Evolutionary conservation across 148 eudicot species (phyloP).

Genomic region (Vaccinium macrocarpon): DNA sequence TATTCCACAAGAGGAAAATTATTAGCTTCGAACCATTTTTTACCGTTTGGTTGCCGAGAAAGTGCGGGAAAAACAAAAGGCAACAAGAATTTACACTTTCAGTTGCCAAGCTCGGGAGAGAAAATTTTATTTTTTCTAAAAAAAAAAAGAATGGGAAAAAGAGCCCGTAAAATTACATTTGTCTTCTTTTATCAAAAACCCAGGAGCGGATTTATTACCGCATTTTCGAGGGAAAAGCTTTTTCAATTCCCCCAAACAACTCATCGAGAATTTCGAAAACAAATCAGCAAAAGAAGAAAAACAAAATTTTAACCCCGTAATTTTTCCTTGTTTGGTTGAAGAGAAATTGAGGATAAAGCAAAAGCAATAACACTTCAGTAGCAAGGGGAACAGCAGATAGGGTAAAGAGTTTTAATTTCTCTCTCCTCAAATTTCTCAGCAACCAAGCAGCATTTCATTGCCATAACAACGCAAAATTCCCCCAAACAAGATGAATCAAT

Average conservation of each 20-base stretch:
- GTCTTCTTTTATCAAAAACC: conserved; percentile 9
- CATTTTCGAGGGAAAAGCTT: background rate
- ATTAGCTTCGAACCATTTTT: background rate
- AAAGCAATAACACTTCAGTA: background rate
- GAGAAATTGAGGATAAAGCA: too few relatives aligned
- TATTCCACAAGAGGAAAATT: background rate
- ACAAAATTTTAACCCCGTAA: background rate
- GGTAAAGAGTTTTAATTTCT: too few relatives aligned
- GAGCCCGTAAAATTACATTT: background rate
- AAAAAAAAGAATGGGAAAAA: background rate
- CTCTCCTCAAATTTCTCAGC: background rate
- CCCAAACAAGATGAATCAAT: conserved; percentile 8
- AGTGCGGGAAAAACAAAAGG: conserved; percentile 12
- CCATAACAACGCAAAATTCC: background rate
- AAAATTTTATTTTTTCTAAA: background rate
- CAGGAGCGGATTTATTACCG: conserved; percentile 1
- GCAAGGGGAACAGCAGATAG: background rate
- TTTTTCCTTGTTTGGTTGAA: background rate
- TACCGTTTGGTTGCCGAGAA: background rate
- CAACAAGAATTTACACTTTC: background rate
- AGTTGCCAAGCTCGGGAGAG: background rate
- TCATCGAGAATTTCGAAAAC: background rate
- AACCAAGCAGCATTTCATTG: conserved; percentile 8
- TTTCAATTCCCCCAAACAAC: background rate
- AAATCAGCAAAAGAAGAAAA: background rate